Evolutionary conservation across 1,284 basidiomycete species (phyloP), one percentile per base, ranked within the genome.

Genomic region (Malassezia slooffiae): DNA sequence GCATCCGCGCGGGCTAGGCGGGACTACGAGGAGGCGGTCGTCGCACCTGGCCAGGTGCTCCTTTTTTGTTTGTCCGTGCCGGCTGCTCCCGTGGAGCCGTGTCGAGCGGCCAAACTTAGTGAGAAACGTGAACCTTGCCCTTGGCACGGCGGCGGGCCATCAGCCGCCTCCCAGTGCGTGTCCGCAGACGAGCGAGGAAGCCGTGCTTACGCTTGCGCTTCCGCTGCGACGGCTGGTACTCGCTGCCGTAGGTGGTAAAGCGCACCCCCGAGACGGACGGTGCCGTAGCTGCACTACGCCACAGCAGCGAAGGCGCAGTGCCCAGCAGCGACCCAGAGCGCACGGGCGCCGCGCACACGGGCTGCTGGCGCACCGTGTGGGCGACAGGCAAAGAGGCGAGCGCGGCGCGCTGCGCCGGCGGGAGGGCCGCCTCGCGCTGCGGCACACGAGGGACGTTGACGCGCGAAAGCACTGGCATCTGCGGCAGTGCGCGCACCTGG

Each of bases 181-280:
- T 76, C 55, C 76, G 74, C 65, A 81, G 77, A 32, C 83, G 74
- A 0, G 80, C 75, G 28, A 91, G 74, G 70, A 88, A 91, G 8
- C 87, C 87, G 65, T 88, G 85, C 70, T 82, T 83, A 51, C 84
- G 77, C 74, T 91, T 91, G 38, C 87, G 74, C 67, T 84, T 84
- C 38, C 85, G 75, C 72, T 88, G 85, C 1, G 82, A 85, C 3
- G 86, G 86, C 66, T 89, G 85, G 67, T 89, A 91, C 70, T 86
- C 83, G 24, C 77, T 75, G 24, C 85, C 85, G 50, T 72, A 73
- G 7, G 60, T 67, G 10, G 29, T 37, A 36, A 34, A 39, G 2
- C 46, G 46, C 16, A 41, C 43, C 12, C 43, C 24, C 33, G 1
- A 38, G n/a, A 6, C 24, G 24, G 24, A 26, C 29, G 29, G 11